Base-by-base conservation (phyloP, 164 flowering plant genomes). In the Malania oleifera region DNA sequence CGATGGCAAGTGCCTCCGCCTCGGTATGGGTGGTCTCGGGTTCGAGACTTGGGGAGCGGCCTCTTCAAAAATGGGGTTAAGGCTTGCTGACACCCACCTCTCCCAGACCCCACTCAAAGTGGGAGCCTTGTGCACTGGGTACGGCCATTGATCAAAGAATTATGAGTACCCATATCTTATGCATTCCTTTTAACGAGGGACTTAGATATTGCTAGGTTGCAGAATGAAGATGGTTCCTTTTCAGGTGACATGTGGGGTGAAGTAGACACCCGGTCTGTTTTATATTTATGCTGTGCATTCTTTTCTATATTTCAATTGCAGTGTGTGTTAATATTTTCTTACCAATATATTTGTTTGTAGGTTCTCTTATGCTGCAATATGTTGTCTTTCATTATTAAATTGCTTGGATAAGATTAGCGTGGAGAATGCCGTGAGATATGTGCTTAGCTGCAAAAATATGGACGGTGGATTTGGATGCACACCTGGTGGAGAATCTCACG, bases 391-490 rank as follows among this genome's bases (percentile, higher is more conserved):
- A 17, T 34, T 89, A 59, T 49, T 89, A 47, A 76, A 64, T 23
- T 67, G 82, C 17, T 66, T 87, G 75, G 88, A 87, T 35, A 80
- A 77, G 70, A 86, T 92, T 57, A 73, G 89, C 72, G 89, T 86
- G 62, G 82, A 81, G 55, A 89, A 82, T 75, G 98, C 98, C 48
- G 96, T 87, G 38, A 55, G 68, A 27, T 89, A 84, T 71, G 82
- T 92, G 38, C 77, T 87, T n/a, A 89, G 96, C 67, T 92, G 96
- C 82, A 84, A 87, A 79, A 92, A 89, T 71, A 24, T 84, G 52
- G 96, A 92, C 75, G 98, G 96, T 58, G 98, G 98, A 35, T 92
- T 92, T 76, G 98, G 98, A 66, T 78, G 98, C 74, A 81, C 81
- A 14, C 97, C 98, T 75, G 97, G 98, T 61, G 96, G 73, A 35